A percentile compares a stretch with the other conserved stretches of the same genome.
phyloP scores from a whole-genome alignment of 202 grass and related monocot genomes.

The Panicum virgatum region DNA sequence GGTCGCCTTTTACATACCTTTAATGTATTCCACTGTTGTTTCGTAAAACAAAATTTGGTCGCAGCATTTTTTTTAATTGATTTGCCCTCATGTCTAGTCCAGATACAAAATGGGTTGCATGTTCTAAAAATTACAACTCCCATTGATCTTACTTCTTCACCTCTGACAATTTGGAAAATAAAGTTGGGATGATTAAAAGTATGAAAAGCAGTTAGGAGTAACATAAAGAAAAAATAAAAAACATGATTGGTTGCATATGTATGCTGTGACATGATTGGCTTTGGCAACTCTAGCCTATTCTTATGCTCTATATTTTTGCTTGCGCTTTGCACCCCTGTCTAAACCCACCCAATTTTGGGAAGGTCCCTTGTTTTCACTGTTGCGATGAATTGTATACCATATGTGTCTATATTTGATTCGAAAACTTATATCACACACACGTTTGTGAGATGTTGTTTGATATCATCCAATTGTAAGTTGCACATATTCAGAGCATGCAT shows the following conservation, averaged over 20 bases:
- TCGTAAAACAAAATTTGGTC: neutral
- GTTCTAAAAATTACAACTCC: no score
- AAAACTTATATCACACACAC: neutral
- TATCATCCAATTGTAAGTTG: neutral
- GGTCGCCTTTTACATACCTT: neutral
- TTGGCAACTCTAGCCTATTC: no score
- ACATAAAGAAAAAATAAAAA: no score
- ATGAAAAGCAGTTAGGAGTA: no score
- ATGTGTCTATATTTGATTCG: neutral
- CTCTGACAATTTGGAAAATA: no score
- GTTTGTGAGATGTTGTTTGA: neutral
- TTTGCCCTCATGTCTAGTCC: neutral
- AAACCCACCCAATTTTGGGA: neutral
- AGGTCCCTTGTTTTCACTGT: neutral
- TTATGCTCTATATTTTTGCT: neutral
- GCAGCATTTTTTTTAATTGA: neutral
- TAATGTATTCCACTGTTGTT: conserved; percentile 9
- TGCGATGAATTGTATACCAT: neutral
- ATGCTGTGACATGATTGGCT: no score
- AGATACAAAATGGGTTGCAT: no score
- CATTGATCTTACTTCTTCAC: no score
- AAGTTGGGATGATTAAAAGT: no score
- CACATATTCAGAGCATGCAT: neutral
- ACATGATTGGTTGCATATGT: no score
- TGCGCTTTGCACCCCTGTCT: neutral